phyloP scores from a whole-genome alignment of 495 filamentous ascomycete genomes.

The Hyaloscypha finlandica region DNA sequence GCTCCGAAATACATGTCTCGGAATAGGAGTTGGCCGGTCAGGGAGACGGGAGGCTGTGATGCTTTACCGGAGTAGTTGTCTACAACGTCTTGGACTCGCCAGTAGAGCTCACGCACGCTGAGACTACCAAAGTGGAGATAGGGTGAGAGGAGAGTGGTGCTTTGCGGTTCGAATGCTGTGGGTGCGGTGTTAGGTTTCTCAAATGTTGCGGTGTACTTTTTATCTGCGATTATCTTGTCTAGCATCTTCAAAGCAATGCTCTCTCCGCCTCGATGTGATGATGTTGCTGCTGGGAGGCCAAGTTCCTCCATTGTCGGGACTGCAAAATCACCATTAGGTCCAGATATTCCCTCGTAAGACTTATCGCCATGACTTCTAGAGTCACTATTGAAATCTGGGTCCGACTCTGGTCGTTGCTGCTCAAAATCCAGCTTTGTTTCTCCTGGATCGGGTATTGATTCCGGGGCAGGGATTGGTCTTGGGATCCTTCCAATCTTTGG shows the following conservation, averaged over 20 bases:
- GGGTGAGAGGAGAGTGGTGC: slow-evolving; percentile 68
- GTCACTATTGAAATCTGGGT: slow-evolving; percentile 56
- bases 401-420: slow-evolving; percentile 44
- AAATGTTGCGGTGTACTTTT: slow-evolving; percentile 66
- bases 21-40: slow-evolving; percentile 70
- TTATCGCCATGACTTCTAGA: slow-evolving; percentile 43
- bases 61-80: slow-evolving; percentile 48
- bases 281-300: slow-evolving; percentile 57
- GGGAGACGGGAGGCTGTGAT: slow-evolving; percentile 57
- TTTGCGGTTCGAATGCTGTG: slow-evolving; percentile 65
- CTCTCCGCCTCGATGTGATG: slow-evolving; percentile 65
- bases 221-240: slow-evolving; percentile 51
- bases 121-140: slow-evolving; percentile 72
- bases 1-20: slow-evolving; percentile 79
- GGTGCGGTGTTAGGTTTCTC: slow-evolving; percentile 71
- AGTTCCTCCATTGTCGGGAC: slow-evolving; percentile 64
- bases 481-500: slow-evolving; percentile 53
- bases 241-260: slow-evolving; percentile 55
- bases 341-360: slow-evolving; percentile 58
- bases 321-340: slow-evolving; percentile 61
- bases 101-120: slow-evolving; percentile 65
- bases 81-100: slow-evolving; percentile 60
- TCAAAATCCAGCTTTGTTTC: slow-evolving; percentile 55
- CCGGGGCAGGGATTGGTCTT: slow-evolving; percentile 55
- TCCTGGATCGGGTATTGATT: slow-evolving; percentile 59